Percentiles rank a stretch among this genome's conserved stretches.
Evolutionary conservation across 2,329 filamentous ascomycete genomes (phyloP).

Genomic region (Fusarium incarnatum): DNA sequence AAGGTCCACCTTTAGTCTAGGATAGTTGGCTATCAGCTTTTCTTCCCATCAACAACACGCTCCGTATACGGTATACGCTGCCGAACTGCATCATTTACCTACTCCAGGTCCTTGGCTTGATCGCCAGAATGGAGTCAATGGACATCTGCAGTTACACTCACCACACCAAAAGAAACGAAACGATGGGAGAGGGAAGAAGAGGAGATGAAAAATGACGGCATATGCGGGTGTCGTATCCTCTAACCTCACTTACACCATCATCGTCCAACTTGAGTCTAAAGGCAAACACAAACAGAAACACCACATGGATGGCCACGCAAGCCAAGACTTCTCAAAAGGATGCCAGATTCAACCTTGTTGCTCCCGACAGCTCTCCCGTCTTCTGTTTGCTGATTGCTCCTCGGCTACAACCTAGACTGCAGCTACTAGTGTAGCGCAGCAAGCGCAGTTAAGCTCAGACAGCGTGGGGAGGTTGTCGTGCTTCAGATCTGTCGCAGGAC

Average conservation of each 20-base stretch:
- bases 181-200: neutral
- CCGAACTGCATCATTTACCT: constrained; percentile 13
- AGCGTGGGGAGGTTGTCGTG: constrained; percentile 49
- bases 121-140: neutral
- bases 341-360: constrained; percentile 21
- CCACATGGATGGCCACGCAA: constrained; percentile 8
- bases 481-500: constrained; percentile 63
- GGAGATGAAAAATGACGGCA: neutral
- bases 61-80: constrained; percentile 15
- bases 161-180: constrained; percentile 5
- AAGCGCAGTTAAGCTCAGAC: constrained; percentile 36
- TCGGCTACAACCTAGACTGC: neutral
- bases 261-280: constrained; percentile 14
- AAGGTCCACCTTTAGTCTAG: constrained; percentile 13
- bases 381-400: constrained; percentile 15
- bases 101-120: neutral
- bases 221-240: constrained; percentile 2
- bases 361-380: neutral
- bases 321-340: constrained; percentile 35
- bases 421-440: constrained; percentile 24
- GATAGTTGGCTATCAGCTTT: constrained; percentile 1
- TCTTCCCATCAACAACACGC: constrained; percentile 40
- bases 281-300: constrained; percentile 17
- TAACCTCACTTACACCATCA: constrained; percentile 9
- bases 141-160: neutral